Evolutionary conservation across 2,329 filamentous ascomycete genomes (phyloP).

Genomic region (Talaromyces piceae): DNA sequence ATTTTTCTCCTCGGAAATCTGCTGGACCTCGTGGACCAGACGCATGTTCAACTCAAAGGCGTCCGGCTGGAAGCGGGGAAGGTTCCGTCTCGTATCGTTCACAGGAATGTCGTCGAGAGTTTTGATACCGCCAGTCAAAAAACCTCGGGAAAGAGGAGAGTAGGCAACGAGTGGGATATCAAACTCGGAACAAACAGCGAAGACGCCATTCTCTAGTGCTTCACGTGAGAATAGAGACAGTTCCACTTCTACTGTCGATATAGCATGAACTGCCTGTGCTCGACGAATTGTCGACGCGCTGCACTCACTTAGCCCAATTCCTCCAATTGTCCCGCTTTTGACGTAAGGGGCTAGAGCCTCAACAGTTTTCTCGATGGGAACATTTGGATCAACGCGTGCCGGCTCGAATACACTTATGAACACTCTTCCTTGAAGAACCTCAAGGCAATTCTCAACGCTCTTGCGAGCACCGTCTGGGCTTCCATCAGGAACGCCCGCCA

Average conservation of each 20-base stretch:
- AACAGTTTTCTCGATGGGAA: conserved; percentile 42
- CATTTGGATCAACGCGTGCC: conserved; percentile 48
- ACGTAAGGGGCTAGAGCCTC: conserved; percentile 30
- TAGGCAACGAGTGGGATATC: conserved; percentile 54
- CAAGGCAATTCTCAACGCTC: conserved; percentile 52
- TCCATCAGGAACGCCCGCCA: conserved; percentile 39
- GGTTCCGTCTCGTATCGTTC: conserved; percentile 35
- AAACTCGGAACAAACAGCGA: conserved; percentile 17
- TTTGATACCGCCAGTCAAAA: conserved; percentile 45
- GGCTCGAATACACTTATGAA: conserved; percentile 55
- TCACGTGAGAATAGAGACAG: conserved; percentile 4
- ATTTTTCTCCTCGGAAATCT: conserved; percentile 38
- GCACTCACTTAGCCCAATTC: conserved; percentile 38
- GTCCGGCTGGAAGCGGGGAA: conserved; percentile 46
- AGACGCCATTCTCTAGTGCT: conserved; percentile 3
- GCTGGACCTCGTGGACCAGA: conserved; percentile 40
- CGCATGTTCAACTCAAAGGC: conserved; percentile 45
- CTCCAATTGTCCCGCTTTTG: conserved; percentile 38
- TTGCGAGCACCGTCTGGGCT: conserved; percentile 48
- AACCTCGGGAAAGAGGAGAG: conserved; percentile 53
- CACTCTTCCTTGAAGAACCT: conserved; percentile 28
- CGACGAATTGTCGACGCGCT: conserved; percentile 36
- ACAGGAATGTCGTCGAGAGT: conserved; percentile 41
- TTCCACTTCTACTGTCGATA: conserved; percentile 1
- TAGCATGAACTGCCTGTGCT: conserved; percentile 4